These are phyloP conservation scores for Pseudonectria foliicola DNA, from an alignment of 2,329 filamentous ascomycete genomes.

Conservation along the genomic window DNA sequence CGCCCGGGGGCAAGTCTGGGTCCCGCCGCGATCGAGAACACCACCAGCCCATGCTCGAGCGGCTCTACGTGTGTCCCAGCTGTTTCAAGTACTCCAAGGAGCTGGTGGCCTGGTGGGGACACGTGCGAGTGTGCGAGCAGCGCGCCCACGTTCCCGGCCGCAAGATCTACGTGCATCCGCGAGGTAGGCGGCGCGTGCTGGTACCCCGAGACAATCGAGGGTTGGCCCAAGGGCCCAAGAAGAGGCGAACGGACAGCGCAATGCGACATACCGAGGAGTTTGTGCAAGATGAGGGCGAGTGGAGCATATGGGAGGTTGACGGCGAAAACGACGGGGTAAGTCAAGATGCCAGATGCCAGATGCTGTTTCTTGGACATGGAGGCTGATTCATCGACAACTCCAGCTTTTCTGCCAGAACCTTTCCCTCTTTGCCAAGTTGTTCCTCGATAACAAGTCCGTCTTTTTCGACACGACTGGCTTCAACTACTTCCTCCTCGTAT, in stretches of 20 bases:
- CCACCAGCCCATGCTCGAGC: slow-evolving; percentile 45
- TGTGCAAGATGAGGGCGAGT: slow-evolving; percentile 59
- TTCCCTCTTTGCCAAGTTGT: slow-evolving; percentile 92
- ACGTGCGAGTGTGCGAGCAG: slow-evolving; percentile 51
- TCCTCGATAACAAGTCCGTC: slow-evolving; percentile 95
- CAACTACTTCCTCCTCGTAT: slow-evolving; percentile 86
- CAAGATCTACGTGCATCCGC: slow-evolving; percentile 64
- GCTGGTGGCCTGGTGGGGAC: slow-evolving; percentile 49
- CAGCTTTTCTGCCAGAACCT: slow-evolving; percentile 89
- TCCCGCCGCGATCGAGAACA: slow-evolving; percentile 30
- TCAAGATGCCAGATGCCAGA: slow-evolving; percentile 7
- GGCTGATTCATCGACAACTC: slow-evolving; percentile 4
- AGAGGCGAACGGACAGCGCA: slow-evolving; percentile 29
- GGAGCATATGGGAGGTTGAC: slow-evolving; percentile 88
- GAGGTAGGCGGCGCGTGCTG: slow-evolving; percentile 34
- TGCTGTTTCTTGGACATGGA: not conserved
- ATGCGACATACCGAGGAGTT: slow-evolving; percentile 35
- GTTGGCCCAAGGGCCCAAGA: slow-evolving; percentile 26
- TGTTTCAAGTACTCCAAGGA: slow-evolving; percentile 88
- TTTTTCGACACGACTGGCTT: slow-evolving; percentile 96
- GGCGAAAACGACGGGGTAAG: slow-evolving; percentile 72
- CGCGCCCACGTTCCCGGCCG: slow-evolving; percentile 52
- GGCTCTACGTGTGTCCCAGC: slow-evolving; percentile 80
- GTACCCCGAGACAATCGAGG: slow-evolving; percentile 26
- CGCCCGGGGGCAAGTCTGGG: slow-evolving; percentile 17